A percentile compares a stretch with the other conserved stretches of the same genome.
phyloP scores from a whole-genome alignment of 371 early-diverging fungal species.

The Hamiltosporidium magnivora region DNA sequence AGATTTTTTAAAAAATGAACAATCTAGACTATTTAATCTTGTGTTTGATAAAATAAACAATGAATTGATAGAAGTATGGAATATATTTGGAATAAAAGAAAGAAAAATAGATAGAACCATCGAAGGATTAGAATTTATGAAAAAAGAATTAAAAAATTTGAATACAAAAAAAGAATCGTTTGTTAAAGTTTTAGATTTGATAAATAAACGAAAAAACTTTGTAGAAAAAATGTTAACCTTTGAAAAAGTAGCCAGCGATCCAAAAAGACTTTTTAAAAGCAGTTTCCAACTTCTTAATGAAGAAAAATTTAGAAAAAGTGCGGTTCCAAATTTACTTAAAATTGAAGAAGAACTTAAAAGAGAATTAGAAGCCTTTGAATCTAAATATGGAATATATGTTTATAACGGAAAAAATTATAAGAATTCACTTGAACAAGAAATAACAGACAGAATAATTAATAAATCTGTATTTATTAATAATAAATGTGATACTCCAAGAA shows the following conservation, averaged over 20 bases:
- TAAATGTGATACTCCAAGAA: slow-evolving; percentile 22
- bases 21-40: not conserved
- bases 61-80: not conserved
- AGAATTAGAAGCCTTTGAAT: slow-evolving; percentile 25
- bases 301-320: slow-evolving; percentile 69
- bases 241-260: slow-evolving; percentile 71
- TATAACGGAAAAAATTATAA: slow-evolving; percentile 16
- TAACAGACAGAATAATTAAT: slow-evolving; percentile 48
- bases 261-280: slow-evolving; percentile 64
- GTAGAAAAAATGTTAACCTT: slow-evolving; percentile 65
- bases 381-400: slow-evolving; percentile 19
- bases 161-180: not conserved
- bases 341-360: slow-evolving; percentile 61
- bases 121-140: not conserved
- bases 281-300: slow-evolving; percentile 70
- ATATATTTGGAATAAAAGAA: not conserved
- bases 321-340: slow-evolving; percentile 65
- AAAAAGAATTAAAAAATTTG: not conserved
- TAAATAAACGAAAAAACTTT: not conserved
- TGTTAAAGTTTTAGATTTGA: not conserved
- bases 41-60: not conserved
- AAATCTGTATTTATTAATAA: slow-evolving; percentile 41
- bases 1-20: too few relatives aligned
- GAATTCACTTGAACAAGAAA: slow-evolving; percentile 28
- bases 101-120: not conserved